Percentiles rank a stretch among this genome's conserved stretches.
Conservation (phyloP, 352 stramenopile species). For the Pythium biforme region DNA sequence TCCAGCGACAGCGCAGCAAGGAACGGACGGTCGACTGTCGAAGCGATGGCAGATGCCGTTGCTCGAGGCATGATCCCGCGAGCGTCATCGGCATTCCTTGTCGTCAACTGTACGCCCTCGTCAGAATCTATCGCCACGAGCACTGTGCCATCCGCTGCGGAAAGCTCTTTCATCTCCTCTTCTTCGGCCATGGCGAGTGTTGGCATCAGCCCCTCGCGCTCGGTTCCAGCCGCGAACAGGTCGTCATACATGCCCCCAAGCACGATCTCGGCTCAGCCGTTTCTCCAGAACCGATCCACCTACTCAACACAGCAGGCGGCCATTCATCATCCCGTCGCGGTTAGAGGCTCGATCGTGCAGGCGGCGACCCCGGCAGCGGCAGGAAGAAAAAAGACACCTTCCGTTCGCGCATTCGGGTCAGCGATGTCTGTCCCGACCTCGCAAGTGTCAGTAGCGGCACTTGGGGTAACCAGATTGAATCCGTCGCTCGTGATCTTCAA, state of each 20-base stretch:
- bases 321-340: neutral
- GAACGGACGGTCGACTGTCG: neutral
- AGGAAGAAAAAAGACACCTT: neutral
- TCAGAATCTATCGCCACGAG: neutral
- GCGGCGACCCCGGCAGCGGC: too few relatives aligned
- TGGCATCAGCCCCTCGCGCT: slow-evolving; percentile 3
- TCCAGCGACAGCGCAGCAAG: neutral
- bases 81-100: neutral
- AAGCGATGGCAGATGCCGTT: slow-evolving; percentile 16
- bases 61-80: slow-evolving; percentile 11
- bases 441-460: neutral
- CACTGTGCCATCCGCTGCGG: neutral
- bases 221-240: too few relatives aligned
- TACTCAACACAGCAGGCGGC: neutral
- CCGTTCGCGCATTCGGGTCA: neutral
- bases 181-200: slow-evolving; percentile 3
- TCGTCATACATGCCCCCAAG: too few relatives aligned
- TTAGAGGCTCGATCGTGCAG: too few relatives aligned
- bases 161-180: neutral
- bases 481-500: slow-evolving; percentile 47
- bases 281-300: neutral
- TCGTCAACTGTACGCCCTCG: neutral
- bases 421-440: neutral
- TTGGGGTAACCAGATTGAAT: slow-evolving; percentile 2
- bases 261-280: too few relatives aligned